A percentile compares a stretch with the other conserved stretches of the same genome.
Conservation (phyloP, 345 rosid genomes). For the Sonneratia alba region DNA sequence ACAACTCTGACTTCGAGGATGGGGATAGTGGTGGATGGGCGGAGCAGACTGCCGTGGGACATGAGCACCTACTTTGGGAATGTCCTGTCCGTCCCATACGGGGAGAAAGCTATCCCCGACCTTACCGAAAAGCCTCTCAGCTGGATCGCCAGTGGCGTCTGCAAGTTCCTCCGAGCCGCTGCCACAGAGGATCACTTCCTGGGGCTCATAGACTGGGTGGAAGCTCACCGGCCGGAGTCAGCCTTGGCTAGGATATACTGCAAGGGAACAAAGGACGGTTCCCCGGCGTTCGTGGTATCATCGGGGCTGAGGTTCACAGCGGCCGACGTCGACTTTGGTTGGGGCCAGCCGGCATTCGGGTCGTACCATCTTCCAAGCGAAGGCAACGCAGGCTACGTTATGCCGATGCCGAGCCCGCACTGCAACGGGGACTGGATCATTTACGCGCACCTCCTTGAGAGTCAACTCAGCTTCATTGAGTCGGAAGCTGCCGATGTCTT, state of each 20-base stretch:
- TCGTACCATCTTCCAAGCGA: conserved; percentile 60
- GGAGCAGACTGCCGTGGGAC: conserved; percentile 31
- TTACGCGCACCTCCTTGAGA: conserved; percentile 28
- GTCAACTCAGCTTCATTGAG: conserved; percentile 28
- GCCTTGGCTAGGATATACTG: conserved; percentile 40
- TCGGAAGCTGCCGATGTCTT: conserved; percentile 20
- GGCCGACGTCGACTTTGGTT: conserved; percentile 40
- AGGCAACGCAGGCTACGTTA: conserved; percentile 44
- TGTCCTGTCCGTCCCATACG: conserved; percentile 58
- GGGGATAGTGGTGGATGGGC: conserved; percentile 67
- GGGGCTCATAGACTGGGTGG: conserved; percentile 70
- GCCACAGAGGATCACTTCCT: conserved; percentile 57
- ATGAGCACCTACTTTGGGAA: conserved; percentile 42
- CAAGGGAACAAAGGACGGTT: conserved; percentile 29
- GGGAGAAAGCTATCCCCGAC: conserved; percentile 27
- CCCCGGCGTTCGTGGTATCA: conserved; percentile 64
- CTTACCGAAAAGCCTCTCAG: conserved; percentile 35
- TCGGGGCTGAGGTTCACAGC: conserved; percentile 60
- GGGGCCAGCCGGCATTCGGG: conserved; percentile 45
- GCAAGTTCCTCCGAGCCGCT: conserved; percentile 25
- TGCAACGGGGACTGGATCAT: conserved; percentile 56
- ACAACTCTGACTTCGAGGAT: conserved; percentile 21
- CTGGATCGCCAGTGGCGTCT: conserved; percentile 50
- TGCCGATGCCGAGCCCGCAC: conserved; percentile 54
- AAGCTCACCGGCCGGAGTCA: conserved; percentile 47